These are phyloP conservation scores for Prunella vulgaris DNA, from an alignment of 257 asterid species.

Conservation along the genomic window DNA sequence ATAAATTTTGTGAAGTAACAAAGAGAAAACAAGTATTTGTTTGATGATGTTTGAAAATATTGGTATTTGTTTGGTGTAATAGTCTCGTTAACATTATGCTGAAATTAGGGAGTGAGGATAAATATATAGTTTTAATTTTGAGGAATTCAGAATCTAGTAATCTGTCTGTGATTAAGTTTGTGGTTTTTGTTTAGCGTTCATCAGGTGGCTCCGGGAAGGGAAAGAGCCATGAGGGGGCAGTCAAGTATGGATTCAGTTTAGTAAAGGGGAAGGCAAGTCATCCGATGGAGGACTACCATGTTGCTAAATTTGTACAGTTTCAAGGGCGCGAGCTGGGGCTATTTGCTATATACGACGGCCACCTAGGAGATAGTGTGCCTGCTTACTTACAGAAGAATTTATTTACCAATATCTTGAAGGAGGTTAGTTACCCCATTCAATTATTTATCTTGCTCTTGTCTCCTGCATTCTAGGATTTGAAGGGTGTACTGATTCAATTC, in stretches of 20 bases:
- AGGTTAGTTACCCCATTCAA: conserved; percentile 44
- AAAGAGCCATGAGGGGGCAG: conserved; percentile 51
- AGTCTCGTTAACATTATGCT: background rate
- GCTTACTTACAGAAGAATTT: conserved; percentile 81
- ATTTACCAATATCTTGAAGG: conserved; percentile 71
- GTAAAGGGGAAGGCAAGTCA: conserved; percentile 86
- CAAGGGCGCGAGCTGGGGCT: conserved; percentile 69
- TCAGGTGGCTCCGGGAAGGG: conserved; percentile 71
- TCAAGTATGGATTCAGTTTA: conserved; percentile 72
- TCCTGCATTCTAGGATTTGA: background rate
- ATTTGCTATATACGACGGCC: conserved; percentile 88
- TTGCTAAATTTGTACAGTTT: conserved; percentile 67
- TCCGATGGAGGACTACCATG: conserved; percentile 98
- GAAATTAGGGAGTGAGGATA: background rate
- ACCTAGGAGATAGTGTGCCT: conserved; percentile 85
- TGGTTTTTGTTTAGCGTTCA: conserved; percentile 36
- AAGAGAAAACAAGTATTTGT: background rate
- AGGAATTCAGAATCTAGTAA: too few species aligned
- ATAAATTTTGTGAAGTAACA: background rate
- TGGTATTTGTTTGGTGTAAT: background rate
- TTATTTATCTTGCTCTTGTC: background rate
- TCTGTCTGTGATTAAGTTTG: background rate
- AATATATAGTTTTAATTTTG: too few species aligned
- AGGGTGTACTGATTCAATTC: background rate
- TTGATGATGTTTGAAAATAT: background rate